Base-by-base conservation (phyloP, 192 early-diverging fungal species). In the Backusella morwellensis region DNA sequence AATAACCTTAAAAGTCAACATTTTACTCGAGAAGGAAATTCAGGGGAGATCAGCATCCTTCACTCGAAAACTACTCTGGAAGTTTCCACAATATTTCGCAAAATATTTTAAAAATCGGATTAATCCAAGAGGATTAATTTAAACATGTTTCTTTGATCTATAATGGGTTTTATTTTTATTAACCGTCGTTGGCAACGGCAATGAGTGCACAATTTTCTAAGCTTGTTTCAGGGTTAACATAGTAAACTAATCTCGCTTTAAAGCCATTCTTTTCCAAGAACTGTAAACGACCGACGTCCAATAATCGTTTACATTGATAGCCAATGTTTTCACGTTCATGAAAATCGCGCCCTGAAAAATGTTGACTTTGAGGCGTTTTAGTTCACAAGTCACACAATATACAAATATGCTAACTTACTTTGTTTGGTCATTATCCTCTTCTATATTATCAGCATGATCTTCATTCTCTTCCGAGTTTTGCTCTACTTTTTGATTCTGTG, bases 131-230 rank as follows among this genome's bases (percentile, higher is more conserved):
- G 3, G 15, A 56, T 8, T 6, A 56, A 2, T 11, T 54, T 21
- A n/a, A 54, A 54, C 52, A 17, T n/a, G n/a, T 56, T 63, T 63
- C 0, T 29, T 12, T 63, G 2, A 29, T 63, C 12, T 63, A 63
- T 63, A 4, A 12, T 4, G 47, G 1, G 47, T 32, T 12, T 63
- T 63, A 12, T 59, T 59, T 32, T 32, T 54, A 14, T 63, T 63
- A 29, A 63, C 9, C 3, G 1, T 63, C 56, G 26, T 26, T 63
- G 26, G 86, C 85, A 4, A 83, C 81, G 3, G 89, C 91, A 44
- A 94, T 82, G 66, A 96, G 80, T 7, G 91, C 91, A 32, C 92
- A 77, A 83, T 96, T 96, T 79, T 95, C 95, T 56, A 94, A 81
- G 1, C 87, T 92, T 9, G 89, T 88, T 32, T 83, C 78, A 67